phyloP scores from a whole-genome alignment of 1,284 basidiomycete species.

The Tilletia indica region DNA sequence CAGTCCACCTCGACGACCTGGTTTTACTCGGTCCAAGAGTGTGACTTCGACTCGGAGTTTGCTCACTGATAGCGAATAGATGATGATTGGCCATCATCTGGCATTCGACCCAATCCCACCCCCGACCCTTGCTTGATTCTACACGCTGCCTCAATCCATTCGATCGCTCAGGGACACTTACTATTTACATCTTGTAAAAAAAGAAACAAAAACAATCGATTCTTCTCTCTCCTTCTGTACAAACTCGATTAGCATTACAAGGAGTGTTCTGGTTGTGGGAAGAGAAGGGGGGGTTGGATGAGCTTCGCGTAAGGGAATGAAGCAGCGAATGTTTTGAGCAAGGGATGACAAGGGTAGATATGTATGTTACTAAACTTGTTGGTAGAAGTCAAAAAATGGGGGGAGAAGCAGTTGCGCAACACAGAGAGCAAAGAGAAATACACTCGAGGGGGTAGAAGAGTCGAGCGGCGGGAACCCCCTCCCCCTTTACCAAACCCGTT shows the following conservation, averaged over 20 bases:
- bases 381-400: too few relatives aligned
- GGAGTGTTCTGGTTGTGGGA: not conserved
- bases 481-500: not conserved
- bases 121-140: too few relatives aligned
- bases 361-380: too few relatives aligned
- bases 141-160: too few relatives aligned
- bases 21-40: constrained; percentile 5
- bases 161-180: too few relatives aligned
- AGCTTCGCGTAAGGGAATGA: too few relatives aligned
- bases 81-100: not conserved
- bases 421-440: too few relatives aligned
- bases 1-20: not conserved
- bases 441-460: not conserved
- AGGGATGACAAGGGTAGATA: too few relatives aligned
- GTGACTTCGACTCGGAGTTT: constrained; percentile 9
- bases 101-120: too few relatives aligned
- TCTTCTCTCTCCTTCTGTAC: not conserved
- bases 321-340: too few relatives aligned
- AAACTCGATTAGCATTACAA: not conserved
- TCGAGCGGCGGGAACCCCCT: not conserved
- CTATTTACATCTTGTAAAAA: not conserved
- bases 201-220: not conserved
- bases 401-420: too few relatives aligned
- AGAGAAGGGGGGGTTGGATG: too few relatives aligned
- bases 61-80: constrained; percentile 8